phyloP scores from a whole-genome alignment of 2,329 filamentous ascomycete species.

The Fusarium sp. region DNA sequence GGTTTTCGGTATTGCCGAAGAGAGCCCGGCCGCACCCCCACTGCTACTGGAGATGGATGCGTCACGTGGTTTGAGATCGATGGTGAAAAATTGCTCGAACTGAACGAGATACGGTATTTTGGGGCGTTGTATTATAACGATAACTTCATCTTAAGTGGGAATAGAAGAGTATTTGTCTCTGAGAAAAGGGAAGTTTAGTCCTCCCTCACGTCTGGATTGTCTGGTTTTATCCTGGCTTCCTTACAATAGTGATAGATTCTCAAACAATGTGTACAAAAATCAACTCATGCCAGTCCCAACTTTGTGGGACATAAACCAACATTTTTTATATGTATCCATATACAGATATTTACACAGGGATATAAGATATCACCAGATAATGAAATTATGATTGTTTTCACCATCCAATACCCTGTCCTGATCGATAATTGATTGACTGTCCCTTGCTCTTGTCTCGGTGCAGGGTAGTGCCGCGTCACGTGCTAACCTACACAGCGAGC shows the following conservation, averaged over 20 bases:
- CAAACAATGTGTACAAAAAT: not conserved
- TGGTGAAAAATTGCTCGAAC: not conserved
- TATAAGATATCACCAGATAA: not conserved
- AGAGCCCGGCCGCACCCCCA: not conserved
- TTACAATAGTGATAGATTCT: not conserved
- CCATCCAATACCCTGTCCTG: not conserved
- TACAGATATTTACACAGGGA: not conserved
- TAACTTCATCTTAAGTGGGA: not conserved
- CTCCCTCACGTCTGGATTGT: not conserved
- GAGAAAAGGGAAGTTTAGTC: not conserved
- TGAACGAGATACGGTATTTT: not conserved
- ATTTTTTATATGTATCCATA: not conserved
- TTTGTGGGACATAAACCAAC: not conserved
- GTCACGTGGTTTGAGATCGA: not conserved
- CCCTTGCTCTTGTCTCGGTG: not conserved
- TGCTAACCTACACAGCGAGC: not conserved
- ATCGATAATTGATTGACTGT: not conserved
- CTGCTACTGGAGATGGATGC: not conserved
- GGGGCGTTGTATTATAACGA: not conserved
- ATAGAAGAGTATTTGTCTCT: not conserved
- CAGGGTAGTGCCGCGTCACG: slow-evolving; percentile 21
- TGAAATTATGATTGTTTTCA: not conserved
- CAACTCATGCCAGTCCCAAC: not conserved
- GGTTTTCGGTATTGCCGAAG: slow-evolving; percentile 26
- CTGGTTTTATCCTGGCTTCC: not conserved